phyloP scores from a whole-genome alignment of 1,139 yeast species.

The Magnusiomyces sp. region DNA sequence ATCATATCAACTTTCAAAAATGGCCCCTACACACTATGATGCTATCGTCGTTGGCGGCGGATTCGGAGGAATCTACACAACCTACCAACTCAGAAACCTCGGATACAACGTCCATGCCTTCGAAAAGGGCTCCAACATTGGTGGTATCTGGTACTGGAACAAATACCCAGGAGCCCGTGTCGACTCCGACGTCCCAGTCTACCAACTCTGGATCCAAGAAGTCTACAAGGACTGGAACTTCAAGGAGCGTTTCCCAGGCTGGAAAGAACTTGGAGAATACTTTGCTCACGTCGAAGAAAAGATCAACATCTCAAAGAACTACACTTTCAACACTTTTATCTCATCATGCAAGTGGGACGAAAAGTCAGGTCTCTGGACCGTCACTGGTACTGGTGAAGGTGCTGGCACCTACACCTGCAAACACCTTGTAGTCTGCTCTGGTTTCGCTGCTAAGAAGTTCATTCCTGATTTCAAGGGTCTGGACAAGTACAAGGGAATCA shows the following conservation, averaged over 20 bases:
- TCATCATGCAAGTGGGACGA: slow-evolving; percentile 32
- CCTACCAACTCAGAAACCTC: slow-evolving; percentile 31
- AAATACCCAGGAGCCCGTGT: slow-evolving; percentile 35
- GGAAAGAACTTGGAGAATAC: slow-evolving; percentile 39
- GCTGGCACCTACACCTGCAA: slow-evolving; percentile 23
- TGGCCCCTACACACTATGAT: slow-evolving; percentile 15
- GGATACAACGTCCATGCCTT: slow-evolving; percentile 34
- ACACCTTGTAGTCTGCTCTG: slow-evolving; percentile 31
- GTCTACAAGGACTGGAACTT: slow-evolving; percentile 41
- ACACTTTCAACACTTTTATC: slow-evolving; percentile 32
- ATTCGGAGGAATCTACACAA: slow-evolving; percentile 39
- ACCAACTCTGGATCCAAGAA: slow-evolving; percentile 40
- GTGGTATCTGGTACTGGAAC: slow-evolving; percentile 52
- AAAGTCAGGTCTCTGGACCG: slow-evolving; percentile 33
- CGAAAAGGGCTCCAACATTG: slow-evolving; percentile 40
- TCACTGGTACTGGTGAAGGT: slow-evolving; percentile 20
- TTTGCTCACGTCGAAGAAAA: slow-evolving; percentile 36
- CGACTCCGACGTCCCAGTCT: slow-evolving; percentile 45
- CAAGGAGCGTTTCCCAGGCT: slow-evolving; percentile 38
- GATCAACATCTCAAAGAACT: slow-evolving; percentile 30
- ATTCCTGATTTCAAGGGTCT: slow-evolving; percentile 26
- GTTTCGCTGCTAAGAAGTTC: slow-evolving; percentile 21
- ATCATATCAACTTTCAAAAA: background rate
- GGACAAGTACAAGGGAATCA: slow-evolving; percentile 39
- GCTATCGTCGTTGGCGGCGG: slow-evolving; percentile 44